Percentiles rank a stretch among this genome's conserved stretches.
phyloP scores from a whole-genome alignment of 73 alveolate genomes.

The Diophrys sp. region DNA sequence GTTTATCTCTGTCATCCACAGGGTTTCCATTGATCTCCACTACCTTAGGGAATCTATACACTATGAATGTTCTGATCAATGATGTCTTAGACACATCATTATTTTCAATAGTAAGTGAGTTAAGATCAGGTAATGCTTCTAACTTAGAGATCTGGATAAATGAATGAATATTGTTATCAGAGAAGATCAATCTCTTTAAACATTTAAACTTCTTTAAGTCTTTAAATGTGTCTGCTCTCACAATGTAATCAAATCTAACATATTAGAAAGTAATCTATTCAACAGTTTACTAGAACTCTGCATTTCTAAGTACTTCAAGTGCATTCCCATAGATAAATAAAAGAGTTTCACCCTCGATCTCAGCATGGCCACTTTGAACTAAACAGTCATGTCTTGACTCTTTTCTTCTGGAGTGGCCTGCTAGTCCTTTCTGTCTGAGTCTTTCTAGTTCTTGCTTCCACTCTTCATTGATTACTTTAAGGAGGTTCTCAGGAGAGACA shows the following conservation, averaged over 20 bases:
- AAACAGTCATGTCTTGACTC: slow-evolving; percentile 68
- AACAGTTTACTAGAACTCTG: slow-evolving; percentile 80
- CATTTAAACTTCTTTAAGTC: slow-evolving; percentile 74
- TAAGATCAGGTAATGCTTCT: slow-evolving; percentile 75
- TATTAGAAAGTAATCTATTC: slow-evolving; percentile 83
- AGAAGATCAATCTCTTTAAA: slow-evolving; percentile 76
- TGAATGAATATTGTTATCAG: slow-evolving; percentile 82
- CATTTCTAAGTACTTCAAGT: slow-evolving; percentile 77
- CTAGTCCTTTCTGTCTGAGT: slow-evolving; percentile 71
- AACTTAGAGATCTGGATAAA: slow-evolving; percentile 85
- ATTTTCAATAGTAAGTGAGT: slow-evolving; percentile 63
- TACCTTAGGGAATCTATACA: slow-evolving; percentile 92
- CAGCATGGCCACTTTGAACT: slow-evolving; percentile 98
- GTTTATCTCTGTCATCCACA: slow-evolving; percentile 79
- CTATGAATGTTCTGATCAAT: slow-evolving; percentile 79
- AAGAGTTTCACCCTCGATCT: slow-evolving; percentile 90
- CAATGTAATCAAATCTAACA: slow-evolving; percentile 83
- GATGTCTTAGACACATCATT: slow-evolving; percentile 74
- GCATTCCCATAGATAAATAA: slow-evolving; percentile 94
- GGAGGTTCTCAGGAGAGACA: slow-evolving; percentile 79
- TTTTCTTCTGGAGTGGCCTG: slow-evolving; percentile 80
- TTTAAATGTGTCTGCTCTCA: slow-evolving; percentile 67
- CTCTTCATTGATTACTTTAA: slow-evolving; percentile 75
- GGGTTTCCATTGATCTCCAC: slow-evolving; percentile 74
- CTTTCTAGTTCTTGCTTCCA: slow-evolving; percentile 86